Evolutionary conservation across 208 protist genomes (phyloP).

Genomic region (Leishmania tarentolae): DNA sequence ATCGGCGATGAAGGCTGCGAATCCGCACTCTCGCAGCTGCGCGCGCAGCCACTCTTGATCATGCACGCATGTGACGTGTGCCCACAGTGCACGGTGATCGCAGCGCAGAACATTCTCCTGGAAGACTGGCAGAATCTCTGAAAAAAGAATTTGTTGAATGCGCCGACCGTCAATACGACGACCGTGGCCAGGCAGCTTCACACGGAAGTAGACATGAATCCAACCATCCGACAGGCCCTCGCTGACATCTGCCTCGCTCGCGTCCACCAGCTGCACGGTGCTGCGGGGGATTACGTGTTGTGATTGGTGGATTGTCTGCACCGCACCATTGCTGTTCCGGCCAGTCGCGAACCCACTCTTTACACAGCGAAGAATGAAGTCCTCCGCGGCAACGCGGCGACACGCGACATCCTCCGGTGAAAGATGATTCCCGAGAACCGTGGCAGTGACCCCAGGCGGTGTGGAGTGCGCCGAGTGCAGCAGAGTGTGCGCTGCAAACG

Average conservation of each 20-base stretch:
- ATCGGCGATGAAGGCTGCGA: slow-evolving; percentile 92
- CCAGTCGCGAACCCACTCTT: slow-evolving; percentile 11
- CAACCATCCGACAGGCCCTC: background rate
- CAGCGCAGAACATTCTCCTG: slow-evolving; percentile 35
- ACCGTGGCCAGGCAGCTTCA: slow-evolving; percentile 90
- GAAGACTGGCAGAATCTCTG: slow-evolving; percentile 41
- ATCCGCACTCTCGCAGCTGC: slow-evolving; percentile 37
- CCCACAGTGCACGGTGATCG: slow-evolving; percentile 32
- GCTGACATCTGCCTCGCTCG: background rate
- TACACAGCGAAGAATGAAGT: slow-evolving; percentile 66
- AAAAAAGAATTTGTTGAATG: slow-evolving; percentile 47
- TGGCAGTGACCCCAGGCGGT: background rate
- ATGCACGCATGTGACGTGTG: slow-evolving; percentile 79
- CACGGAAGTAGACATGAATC: slow-evolving; percentile 73
- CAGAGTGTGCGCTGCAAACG: slow-evolving; percentile 3
- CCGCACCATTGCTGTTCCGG: slow-evolving; percentile 33
- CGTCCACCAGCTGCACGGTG: slow-evolving; percentile 53
- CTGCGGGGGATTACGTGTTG: slow-evolving; percentile 91
- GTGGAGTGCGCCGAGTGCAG: slow-evolving; percentile 1
- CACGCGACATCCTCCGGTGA: slow-evolving; percentile 15
- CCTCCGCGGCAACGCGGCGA: slow-evolving; percentile 59
- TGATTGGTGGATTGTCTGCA: slow-evolving; percentile 74
- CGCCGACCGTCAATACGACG: slow-evolving; percentile 74
- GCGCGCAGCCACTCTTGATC: slow-evolving; percentile 91
- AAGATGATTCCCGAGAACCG: background rate